Conservation (phyloP, 345 rosid genomes). For the Eutrema yunnanense region DNA sequence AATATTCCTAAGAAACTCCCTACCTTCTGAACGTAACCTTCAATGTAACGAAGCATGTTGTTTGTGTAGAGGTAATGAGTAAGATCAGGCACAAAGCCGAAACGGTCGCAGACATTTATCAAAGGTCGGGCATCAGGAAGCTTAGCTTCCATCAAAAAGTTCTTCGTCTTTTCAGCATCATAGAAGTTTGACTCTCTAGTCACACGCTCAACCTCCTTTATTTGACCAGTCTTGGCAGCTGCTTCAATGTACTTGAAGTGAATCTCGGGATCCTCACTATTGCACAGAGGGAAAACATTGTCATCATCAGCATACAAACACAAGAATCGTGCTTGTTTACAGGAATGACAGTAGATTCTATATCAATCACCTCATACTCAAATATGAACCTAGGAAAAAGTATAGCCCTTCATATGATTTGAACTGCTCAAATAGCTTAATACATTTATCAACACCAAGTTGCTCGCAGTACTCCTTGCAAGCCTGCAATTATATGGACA, state of each 20-base stretch:
- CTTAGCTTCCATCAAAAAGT: slow-evolving; percentile 97
- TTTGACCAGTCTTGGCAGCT: slow-evolving; percentile 91
- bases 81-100: slow-evolving; percentile 94
- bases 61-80: slow-evolving; percentile 92
- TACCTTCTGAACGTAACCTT: slow-evolving; percentile 99
- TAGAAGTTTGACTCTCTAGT: slow-evolving; percentile 95
- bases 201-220: slow-evolving; percentile 99
- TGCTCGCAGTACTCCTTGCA: slow-evolving; percentile 99
- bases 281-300: slow-evolving; percentile 11
- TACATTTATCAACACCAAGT: slow-evolving; percentile 90
- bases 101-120: slow-evolving; percentile 98
- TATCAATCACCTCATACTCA: slow-evolving; percentile 76
- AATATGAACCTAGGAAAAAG: slow-evolving; percentile 93
- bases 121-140: slow-evolving; percentile 99
- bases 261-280: slow-evolving; percentile 98
- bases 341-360: slow-evolving; percentile 9
- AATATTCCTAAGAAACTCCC: background rate
- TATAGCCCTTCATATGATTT: slow-evolving; percentile 97
- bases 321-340: background rate
- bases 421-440: slow-evolving; percentile 94
- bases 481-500: slow-evolving; percentile 45
- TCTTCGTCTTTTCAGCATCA: slow-evolving; percentile 94
- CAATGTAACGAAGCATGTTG: slow-evolving; percentile 96
- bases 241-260: slow-evolving; percentile 99
- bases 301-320: slow-evolving; percentile 2